Base-by-base conservation (phyloP, 805 yeast species). In the Ogataea nakhonphanomensis region DNA sequence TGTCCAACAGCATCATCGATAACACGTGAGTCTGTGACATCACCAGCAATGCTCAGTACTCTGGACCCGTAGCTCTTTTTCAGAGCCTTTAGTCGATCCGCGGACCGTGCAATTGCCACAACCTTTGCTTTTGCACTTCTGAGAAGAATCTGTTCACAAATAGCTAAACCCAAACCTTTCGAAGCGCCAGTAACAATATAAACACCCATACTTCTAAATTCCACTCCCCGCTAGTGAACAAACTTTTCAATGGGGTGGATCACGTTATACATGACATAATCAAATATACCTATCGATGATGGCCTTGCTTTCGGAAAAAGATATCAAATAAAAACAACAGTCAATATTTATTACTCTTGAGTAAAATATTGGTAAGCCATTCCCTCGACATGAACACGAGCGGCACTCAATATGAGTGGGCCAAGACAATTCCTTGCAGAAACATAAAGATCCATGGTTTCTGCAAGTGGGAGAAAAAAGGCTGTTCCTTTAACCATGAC, bases 381-480 rank as follows among this genome's bases (percentile, higher is more conserved):
- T 35, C 13, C 29, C 29, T 9, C 14, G 30, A 21, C 23, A 50
- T 43, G 51, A 51, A 49, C 38, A 37, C 35, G 29, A 31, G 49
- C 22, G 45, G 41, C 12, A 30, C 54, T 5, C 73, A 74, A 51
- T 65, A 67, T 42, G 80, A 76, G 31, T 65, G 76, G 58, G 89
- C 90, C 6, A 81, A 76, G 60, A 81, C 80, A 44, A 81, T 87
- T 22, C 89, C 84, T 41, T 88, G 96, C 64, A 74, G 89, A 59
- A 88, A 88, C 54, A 80, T 87, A 40, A 77, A 82, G 34, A 85
- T 86, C 25, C 88, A 87, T 66, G 96, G 96, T 3, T 86, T 74
- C 54, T 88, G 96, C 68, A 86, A 86, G 59, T 87, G 76, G 64
- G 89, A 85, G 53, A 83, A 84, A 50, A 87, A 86, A 54, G 95